Evolutionary conservation across 2,329 filamentous ascomycete genomes (phyloP), one percentile per base, ranked within the genome.

Genomic region (Gyromitra esculenta): DNA sequence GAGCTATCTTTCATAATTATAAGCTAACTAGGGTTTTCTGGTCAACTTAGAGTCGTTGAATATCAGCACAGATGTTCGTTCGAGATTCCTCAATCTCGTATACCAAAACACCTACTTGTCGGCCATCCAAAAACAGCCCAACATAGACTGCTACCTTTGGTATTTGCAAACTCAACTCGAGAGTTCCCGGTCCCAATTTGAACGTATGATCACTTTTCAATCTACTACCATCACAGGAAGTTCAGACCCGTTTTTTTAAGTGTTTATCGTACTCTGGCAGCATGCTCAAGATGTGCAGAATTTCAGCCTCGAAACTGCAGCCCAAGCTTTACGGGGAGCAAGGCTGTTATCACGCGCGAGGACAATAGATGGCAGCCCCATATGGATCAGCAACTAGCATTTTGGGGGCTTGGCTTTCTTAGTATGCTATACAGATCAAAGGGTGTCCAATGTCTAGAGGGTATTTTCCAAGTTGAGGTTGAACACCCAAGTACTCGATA

Each of bases 341-440:
- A 39, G 15, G 8, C n/a, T 39, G 31, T 59, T 18, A 39, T 39
- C 2, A 15, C 31, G 6, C 8, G 31, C 56, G 56, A 39, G 1
- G 56, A 39, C 13, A 11, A 39, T 5, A n/a, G 5, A 39, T 39
- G 7, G 31, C 56, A 59, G n/a, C 35, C 9, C 5, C n/a, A 59
- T 11, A 59, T 39, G 56, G 35, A 41, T 2, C 56, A 25, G 9
- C 56, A 59, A 25, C 56, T 59, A 39, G 56, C 35, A 39, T 59
- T 59, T 39, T 59, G 37, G n/a, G 31, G 31, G 35, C 5, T 59
- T 6, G 56, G 56, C 5, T n/a, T 39, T 39, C 56, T 59, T 15
- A 59, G 56, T n/a, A 59, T 59, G 56, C 56, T 59, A 2, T 59
- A 59, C n/a, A 25, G 39, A 18, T 31, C 56, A 39, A n/a, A 39